Base-by-base conservation (phyloP, 805 yeast species). In the Nakazawaea molendinolei region DNA sequence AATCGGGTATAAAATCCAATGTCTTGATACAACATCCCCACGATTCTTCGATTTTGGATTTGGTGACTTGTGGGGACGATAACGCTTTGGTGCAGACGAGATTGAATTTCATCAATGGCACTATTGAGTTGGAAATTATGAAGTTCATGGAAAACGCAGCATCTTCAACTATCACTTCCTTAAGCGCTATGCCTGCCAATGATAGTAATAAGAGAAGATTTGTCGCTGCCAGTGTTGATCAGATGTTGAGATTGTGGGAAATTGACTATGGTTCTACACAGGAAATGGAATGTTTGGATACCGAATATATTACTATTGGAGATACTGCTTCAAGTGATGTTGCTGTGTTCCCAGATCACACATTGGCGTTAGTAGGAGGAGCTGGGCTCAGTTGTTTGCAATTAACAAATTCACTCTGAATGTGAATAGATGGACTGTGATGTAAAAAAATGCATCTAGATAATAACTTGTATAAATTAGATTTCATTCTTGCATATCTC, bases 31-130 rank as follows among this genome's bases (percentile, higher is more conserved):
- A 43, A 18, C 34, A 27, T 16, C 32, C 36, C 5, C 19, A 19
- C 4, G 36, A 33, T n/a, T 14, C 33, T 4, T 31, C 38, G 3
- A 25, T 37, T 30, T 43, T 38, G 3, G 50, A 57, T 16, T 54
- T 84, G 4, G 61, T 76, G 5, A 76, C 95, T 1, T 97, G 96
- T 22, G 97, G 98, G 37, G 98, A 92, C 52, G 98, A 92, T 50
- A 89, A 90, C 56, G 82, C 86, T 0, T 50, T 83, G 3, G 69
- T 64, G 1, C 51, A 72, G 1, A 56, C 67, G 2, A 41, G 49
- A 12, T 44, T 81, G 22, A 40, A 56, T 1, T 33, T 61, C 7
- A 53, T 58, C 1, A 50, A 46, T 8, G 47, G 54, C 7, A 38
- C 40, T 16, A 44, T 47, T 2, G 34, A 52, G 3, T 50, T 72